A percentile compares a stretch with the other conserved stretches of the same genome.
Conservation (phyloP, 371 early-diverging fungal species). For the Polyrhizophydium stewartii region DNA sequence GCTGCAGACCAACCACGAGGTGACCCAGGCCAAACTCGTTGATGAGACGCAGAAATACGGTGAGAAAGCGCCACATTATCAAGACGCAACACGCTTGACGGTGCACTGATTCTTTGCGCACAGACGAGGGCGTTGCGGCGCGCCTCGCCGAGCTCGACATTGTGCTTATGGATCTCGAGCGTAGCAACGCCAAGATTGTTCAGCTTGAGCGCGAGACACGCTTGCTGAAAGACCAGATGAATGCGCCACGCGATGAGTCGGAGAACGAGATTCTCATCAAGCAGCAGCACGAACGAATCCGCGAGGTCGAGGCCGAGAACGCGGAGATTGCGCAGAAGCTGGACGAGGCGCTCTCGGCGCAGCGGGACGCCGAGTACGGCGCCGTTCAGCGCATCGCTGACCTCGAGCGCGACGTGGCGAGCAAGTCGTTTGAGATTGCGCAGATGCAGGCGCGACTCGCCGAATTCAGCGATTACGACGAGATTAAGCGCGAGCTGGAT, state of each 20-base stretch:
- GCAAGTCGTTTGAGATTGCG: slow-evolving; percentile 4
- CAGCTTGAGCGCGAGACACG: slow-evolving; percentile 64
- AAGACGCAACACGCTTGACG: too few species aligned
- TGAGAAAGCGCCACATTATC: slow-evolving; percentile 20
- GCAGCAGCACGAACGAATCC: too few species aligned
- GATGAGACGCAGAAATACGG: slow-evolving; percentile 69
- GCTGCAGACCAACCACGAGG: slow-evolving; percentile 67
- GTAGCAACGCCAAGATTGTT: slow-evolving; percentile 67
- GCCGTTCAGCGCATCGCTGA: slow-evolving; percentile 48
- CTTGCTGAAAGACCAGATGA: slow-evolving; percentile 32
- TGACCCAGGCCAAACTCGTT: slow-evolving; percentile 70
- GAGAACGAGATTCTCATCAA: slow-evolving; percentile 21
- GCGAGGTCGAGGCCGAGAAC: too few species aligned
- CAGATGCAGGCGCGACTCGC: slow-evolving; percentile 5
- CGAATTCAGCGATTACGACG: slow-evolving; percentile 65
- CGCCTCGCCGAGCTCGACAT: slow-evolving; percentile 87
- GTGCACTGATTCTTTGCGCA: neutral
- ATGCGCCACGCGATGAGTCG: slow-evolving; percentile 49
- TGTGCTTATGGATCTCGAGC: slow-evolving; percentile 75
- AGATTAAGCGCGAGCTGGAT: slow-evolving; percentile 79
- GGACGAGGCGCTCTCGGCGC: slow-evolving; percentile 26
- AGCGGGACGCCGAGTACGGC: slow-evolving; percentile 39
- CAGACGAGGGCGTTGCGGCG: slow-evolving; percentile 75
- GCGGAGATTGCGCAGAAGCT: neutral
- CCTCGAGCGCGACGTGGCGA: slow-evolving; percentile 42